Percentiles rank a stretch among this genome's conserved stretches.
Evolutionary conservation across 345 rosid genomes (phyloP).

Genomic region (Triadica sebifera): DNA sequence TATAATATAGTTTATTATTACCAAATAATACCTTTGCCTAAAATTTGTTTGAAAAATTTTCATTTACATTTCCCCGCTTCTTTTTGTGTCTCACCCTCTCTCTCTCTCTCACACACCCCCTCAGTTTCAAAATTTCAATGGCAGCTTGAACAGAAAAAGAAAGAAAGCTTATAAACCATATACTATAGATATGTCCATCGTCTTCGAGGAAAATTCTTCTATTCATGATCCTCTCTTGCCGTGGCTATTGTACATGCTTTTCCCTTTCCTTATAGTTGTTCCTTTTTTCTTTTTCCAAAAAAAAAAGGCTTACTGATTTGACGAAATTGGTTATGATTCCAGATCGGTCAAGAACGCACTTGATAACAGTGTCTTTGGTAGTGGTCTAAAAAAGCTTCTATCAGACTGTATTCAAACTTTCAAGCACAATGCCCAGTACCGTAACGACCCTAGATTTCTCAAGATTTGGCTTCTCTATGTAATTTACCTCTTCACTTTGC

Average conservation of each 20-base stretch:
- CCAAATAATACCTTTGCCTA: too few species aligned
- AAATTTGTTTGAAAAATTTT: too few species aligned
- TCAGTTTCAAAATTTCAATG: neutral
- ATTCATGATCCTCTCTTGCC: slow-evolving; percentile 52
- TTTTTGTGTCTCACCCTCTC: neutral
- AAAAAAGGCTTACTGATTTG: neutral
- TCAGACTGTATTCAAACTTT: slow-evolving; percentile 48
- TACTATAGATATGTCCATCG: slow-evolving; percentile 5
- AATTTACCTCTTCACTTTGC: slow-evolving; percentile 21
- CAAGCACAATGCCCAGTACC: slow-evolving; percentile 58
- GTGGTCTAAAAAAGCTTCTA: slow-evolving; percentile 47
- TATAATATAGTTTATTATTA: too few species aligned
- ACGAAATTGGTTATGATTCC: slow-evolving; percentile 13
- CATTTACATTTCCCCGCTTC: neutral
- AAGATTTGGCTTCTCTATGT: slow-evolving; percentile 90
- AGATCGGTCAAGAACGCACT: slow-evolving; percentile 55
- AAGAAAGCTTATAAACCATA: neutral
- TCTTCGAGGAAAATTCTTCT: slow-evolving; percentile 19
- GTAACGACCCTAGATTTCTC: slow-evolving; percentile 80
- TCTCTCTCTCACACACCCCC: neutral
- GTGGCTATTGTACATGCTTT: slow-evolving; percentile 46
- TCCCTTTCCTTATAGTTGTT: neutral
- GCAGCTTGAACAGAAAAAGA: neutral
- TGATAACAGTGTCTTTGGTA: slow-evolving; percentile 25
- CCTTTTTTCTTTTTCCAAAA: neutral